These are phyloP conservation scores for Paraphaeosphaeria sporulosa DNA, from an alignment of 2,329 filamentous ascomycete species.

Conservation along the genomic window DNA sequence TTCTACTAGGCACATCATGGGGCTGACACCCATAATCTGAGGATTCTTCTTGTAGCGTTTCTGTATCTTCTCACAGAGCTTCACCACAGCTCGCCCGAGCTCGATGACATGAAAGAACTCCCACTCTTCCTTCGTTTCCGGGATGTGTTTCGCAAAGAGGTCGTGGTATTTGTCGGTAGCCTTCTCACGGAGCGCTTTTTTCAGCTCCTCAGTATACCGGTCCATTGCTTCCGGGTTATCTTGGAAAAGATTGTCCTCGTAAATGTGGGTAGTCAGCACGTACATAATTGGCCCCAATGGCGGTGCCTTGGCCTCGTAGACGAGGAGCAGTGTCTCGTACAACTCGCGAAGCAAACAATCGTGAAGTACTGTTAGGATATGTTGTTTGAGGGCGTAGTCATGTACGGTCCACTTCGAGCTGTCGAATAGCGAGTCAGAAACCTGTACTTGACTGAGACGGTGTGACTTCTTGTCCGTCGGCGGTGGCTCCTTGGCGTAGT, in stretches of 20 bases:
- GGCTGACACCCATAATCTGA: slow-evolving; percentile 80
- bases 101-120: slow-evolving; percentile 90
- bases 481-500: slow-evolving; percentile 77
- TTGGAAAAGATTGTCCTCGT: slow-evolving; percentile 77
- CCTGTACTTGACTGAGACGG: slow-evolving; percentile 56
- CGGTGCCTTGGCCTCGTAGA: slow-evolving; percentile 87
- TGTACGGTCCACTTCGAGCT: slow-evolving; percentile 59
- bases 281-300: slow-evolving; percentile 81
- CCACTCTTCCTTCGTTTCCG: slow-evolving; percentile 82
- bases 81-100: slow-evolving; percentile 84
- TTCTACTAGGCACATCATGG: slow-evolving; percentile 75
- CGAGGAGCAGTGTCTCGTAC: slow-evolving; percentile 84
- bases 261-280: slow-evolving; percentile 82
- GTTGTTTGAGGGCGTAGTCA: slow-evolving; percentile 69
- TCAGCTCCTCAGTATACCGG: slow-evolving; percentile 75
- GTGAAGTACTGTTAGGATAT: slow-evolving; percentile 76
- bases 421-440: slow-evolving; percentile 54
- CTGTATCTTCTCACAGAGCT: slow-evolving; percentile 85
- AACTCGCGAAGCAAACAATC: slow-evolving; percentile 86
- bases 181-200: slow-evolving; percentile 74
- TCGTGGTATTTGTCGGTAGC: slow-evolving; percentile 81
- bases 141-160: slow-evolving; percentile 81
- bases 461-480: slow-evolving; percentile 68
- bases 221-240: slow-evolving; percentile 73
- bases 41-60: slow-evolving; percentile 91